These are phyloP conservation scores for Venturia nashicola DNA, from an alignment of 2,329 filamentous ascomycete species.

Conservation along the genomic window DNA sequence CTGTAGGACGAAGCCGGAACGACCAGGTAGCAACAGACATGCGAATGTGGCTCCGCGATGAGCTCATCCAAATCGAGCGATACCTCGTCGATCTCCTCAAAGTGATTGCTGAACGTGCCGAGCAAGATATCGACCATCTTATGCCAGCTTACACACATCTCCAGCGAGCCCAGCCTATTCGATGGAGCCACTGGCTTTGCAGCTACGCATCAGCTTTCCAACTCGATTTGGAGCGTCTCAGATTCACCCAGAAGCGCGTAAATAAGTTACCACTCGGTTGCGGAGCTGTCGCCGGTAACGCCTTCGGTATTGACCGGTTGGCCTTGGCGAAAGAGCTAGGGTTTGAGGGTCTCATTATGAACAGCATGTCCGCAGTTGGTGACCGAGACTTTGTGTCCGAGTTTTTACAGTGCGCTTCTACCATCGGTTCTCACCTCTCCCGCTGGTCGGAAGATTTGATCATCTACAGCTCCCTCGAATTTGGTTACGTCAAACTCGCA, in stretches of 20 bases:
- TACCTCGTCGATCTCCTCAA: constrained; percentile 58
- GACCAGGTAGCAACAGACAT: constrained; percentile 87
- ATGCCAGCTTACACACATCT: constrained; percentile 88
- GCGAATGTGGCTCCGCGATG: constrained; percentile 74
- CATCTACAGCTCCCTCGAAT: constrained; percentile 66
- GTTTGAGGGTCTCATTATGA: constrained; percentile 63
- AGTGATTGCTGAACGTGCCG: constrained; percentile 56
- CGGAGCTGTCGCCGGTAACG: constrained; percentile 69
- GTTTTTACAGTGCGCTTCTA: constrained; percentile 66
- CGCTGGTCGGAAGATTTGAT: constrained; percentile 80
- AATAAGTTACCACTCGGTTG: constrained; percentile 61
- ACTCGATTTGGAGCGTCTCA: constrained; percentile 63
- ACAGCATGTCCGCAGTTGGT: constrained; percentile 63
- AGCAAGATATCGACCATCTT: constrained; percentile 60
- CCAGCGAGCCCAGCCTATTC: constrained; percentile 68
- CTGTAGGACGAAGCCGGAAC: constrained; percentile 57
- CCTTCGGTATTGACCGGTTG: constrained; percentile 69
- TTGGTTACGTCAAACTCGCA: constrained; percentile 61
- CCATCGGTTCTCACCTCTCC: constrained; percentile 68
- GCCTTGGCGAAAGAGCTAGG: constrained; percentile 70
- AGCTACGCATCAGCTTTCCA: constrained; percentile 61
- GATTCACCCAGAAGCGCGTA: constrained; percentile 60
- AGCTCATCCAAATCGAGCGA: constrained; percentile 56
- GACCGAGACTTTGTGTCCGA: constrained; percentile 78
- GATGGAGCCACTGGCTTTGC: constrained; percentile 74